Evolutionary conservation across 2,329 filamentous ascomycete genomes (phyloP), one percentile per base, ranked within the genome.

Genomic region (Akanthomyces lecanii): DNA sequence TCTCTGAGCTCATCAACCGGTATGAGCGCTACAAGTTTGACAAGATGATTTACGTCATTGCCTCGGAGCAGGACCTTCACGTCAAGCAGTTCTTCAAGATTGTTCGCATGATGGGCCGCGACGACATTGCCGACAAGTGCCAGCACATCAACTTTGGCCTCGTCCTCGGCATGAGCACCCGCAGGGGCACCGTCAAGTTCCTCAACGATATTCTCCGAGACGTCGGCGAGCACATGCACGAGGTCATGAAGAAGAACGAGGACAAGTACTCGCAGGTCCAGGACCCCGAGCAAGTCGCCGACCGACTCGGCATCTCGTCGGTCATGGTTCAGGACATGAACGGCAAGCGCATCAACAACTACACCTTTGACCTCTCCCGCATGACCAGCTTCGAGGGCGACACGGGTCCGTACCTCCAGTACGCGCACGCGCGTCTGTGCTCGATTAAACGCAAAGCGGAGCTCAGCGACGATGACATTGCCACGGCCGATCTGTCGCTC

Each of bases 321-420:
- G 94, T 98, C 72, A 98, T 98, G 92, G 92, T 97, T 23, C 94
- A 98, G 77, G 95, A 98, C 73, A 97, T 98, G 92, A 90, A 86
- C 67, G 95, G 94, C 74, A 98, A 97, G 85, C 76, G 85, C 70
- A 83, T 86, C 74, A 86, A 86, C 75, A 86, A 86, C 75, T 88
- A 87, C 72, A 81, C 83, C 63, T 93, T 94, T 77, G 88, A 93
- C 77, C 87, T 92, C 81, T 86, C 91, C 64, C 83, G 85, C 67
- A 93, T 95, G 89, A 90, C 87, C 8, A 90, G 88, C 3, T 93
- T 93, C 67, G 90, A 95, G 76, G 90, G 90, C 48, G 90, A 94
- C 74, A 95, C 91, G 2, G 91, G 91, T 8, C 90, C 90, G 16
- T 93, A 93, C 74, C 83, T 96, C 50, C 91, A 96, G 78, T 92